Evolutionary conservation across 2,329 filamentous ascomycete species (phyloP).

Genomic region (Saccharata proteae): DNA sequence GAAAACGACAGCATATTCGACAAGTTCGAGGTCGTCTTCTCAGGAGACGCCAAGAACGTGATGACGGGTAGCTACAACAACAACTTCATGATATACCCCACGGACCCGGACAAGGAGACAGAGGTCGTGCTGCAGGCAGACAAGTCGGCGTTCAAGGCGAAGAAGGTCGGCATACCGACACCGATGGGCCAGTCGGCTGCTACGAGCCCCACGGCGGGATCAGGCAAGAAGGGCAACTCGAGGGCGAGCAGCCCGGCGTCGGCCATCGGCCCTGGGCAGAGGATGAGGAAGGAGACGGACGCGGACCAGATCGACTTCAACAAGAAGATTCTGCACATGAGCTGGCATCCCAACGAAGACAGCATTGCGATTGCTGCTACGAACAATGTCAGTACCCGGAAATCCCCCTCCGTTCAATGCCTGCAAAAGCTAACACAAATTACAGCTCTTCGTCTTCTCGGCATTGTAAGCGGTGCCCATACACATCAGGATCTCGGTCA

Average conservation of each 20-base stretch:
- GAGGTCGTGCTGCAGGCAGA: conserved; percentile 96
- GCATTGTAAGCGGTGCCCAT: conserved; percentile 31
- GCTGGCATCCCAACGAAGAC: conserved; percentile 99
- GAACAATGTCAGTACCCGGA: conserved; percentile 94
- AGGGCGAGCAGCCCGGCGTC: conserved; percentile 76
- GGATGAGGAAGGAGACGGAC: conserved; percentile 98
- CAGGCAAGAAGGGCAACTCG: conserved; percentile 76
- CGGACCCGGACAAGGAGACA: conserved; percentile 88
- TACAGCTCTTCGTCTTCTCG: conserved; percentile 44
- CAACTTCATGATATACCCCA: conserved; percentile 99
- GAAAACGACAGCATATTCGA: conserved; percentile 99
- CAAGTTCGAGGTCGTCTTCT: conserved; percentile 99
- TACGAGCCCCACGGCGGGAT: conserved; percentile 59
- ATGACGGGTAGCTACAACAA: conserved; percentile 99
- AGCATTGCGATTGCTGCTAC: conserved; percentile 99
- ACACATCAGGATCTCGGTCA: too few species aligned
- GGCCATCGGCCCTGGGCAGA: conserved; percentile 61
- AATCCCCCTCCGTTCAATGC: neutral
- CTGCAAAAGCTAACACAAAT: conserved; percentile 7
- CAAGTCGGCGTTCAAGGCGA: conserved; percentile 98
- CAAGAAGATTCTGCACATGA: conserved; percentile 99
- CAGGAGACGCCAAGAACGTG: conserved; percentile 93
- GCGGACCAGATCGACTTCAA: conserved; percentile 99
- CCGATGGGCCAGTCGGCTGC: conserved; percentile 65
- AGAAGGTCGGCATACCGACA: conserved; percentile 96